These are phyloP conservation scores for Buddleja alternifolia DNA, from an alignment of 257 asterid genomes.

Conservation along the genomic window DNA sequence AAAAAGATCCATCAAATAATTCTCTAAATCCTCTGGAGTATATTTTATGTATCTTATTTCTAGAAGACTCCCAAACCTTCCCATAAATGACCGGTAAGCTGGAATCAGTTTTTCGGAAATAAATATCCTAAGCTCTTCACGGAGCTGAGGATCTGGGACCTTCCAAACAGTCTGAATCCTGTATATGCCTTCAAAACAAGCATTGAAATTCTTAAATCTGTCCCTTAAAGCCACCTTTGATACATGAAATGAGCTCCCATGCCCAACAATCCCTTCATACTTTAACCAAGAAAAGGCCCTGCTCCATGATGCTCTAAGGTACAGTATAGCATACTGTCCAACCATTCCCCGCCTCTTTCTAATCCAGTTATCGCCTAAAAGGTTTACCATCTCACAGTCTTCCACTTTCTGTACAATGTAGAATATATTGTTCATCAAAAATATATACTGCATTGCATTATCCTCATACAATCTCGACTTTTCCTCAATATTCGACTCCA, in stretches of 20 bases:
- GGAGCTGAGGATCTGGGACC: constrained; percentile 92
- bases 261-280: constrained; percentile 89
- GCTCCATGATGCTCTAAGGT: constrained; percentile 94
- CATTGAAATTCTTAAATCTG: constrained; percentile 87
- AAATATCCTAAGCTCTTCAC: constrained; percentile 94
- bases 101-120: constrained; percentile 93
- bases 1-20: constrained; percentile 81
- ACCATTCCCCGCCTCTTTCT: constrained; percentile 78
- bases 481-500: constrained; percentile 85
- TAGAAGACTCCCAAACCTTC: constrained; percentile 81
- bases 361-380: constrained; percentile 88
- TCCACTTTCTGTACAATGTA: constrained; percentile 92
- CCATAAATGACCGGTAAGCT: constrained; percentile 87
- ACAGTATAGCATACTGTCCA: constrained; percentile 81
- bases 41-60: constrained; percentile 90
- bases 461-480: constrained; percentile 89
- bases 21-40: constrained; percentile 79
- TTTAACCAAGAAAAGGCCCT: constrained; percentile 73
- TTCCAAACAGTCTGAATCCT: constrained; percentile 93
- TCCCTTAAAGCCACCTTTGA: constrained; percentile 85
- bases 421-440: constrained; percentile 88
- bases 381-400: constrained; percentile 76
- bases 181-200: constrained; percentile 87
- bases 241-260: constrained; percentile 75
- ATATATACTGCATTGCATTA: constrained; percentile 75